Evolutionary conservation across 2,329 filamentous ascomycete species (phyloP), one percentile per base, ranked within the genome.

Genomic region (Neofusicoccum sp.): DNA sequence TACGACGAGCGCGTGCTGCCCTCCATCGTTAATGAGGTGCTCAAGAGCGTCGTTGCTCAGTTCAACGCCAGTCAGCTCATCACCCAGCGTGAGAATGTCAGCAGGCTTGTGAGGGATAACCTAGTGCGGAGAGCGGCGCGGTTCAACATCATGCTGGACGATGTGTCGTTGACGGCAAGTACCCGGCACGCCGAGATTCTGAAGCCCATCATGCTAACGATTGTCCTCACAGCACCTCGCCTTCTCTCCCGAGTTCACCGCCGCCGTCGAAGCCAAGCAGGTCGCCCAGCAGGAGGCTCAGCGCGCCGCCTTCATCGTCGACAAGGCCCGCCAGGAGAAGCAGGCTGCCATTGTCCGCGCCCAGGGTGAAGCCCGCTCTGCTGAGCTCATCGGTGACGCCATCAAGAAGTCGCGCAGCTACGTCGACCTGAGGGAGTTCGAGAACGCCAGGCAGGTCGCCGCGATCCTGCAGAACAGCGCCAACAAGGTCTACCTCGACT

Each of bases 361-460:
- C 3, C 95, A 98, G 87, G 95, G 95, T 92, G 95, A 99, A 83
- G 95, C 95, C 56, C 91, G 95, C 69, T 98, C 95, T 43, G 95
- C 95, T 50, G 93, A 99, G 81, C 89, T 99, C 67, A 97, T 99
- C 73, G 95, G 95, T 79, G 95, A 99, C 60, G 95, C 95, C 66
- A 96, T 99, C 88, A 99, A 98, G 91, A 99, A 98, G 90, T 96
- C 86, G 83, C 90, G 93, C 81, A 90, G 92, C 68, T 99, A 99
- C 78, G 87, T 99, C 67, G 95, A 98, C 80, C 86, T 99, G 75
- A 92, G 96, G 81, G 95, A 96, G 85, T 96, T 99, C 72, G 95
- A 99, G 83, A 99, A 97, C 73, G 95, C 95, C 6, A 86, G 92
- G 69, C 85, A 87, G 63, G 96, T 99, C 78, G 95, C 95, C n/a